Conservation (phyloP, 2,329 filamentous ascomycete species). For the Chaetomium strumarium region DNA sequence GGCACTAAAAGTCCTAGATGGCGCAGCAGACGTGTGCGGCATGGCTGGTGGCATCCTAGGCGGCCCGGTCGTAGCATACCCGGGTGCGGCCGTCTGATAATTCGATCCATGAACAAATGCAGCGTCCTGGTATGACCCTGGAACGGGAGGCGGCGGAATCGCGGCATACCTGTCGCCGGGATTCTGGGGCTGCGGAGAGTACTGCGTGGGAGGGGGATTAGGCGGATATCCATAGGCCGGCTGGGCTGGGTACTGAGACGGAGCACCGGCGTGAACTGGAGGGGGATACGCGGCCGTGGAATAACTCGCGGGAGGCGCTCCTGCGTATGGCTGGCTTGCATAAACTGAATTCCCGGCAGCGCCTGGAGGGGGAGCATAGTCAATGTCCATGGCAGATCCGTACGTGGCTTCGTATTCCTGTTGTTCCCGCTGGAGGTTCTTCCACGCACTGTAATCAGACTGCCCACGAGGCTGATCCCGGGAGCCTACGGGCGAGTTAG, state of each 20-base stretch:
- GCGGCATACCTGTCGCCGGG: constrained; percentile 20
- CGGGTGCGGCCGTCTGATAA: constrained; percentile 11
- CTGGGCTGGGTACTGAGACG: constrained; percentile 14
- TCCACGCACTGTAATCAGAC: constrained; percentile 26
- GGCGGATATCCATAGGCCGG: constrained; percentile 14
- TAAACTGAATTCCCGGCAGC: constrained; percentile 18
- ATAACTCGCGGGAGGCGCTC: constrained; percentile 26
- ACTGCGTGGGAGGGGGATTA: constrained; percentile 19
- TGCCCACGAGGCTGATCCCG: constrained; percentile 33
- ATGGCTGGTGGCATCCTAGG: constrained; percentile 28
- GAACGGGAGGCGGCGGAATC: constrained; percentile 20
- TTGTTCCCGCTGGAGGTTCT: constrained; percentile 21
- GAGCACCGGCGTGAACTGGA: constrained; percentile 1
- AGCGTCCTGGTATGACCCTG: constrained; percentile 26
- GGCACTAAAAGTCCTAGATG: constrained; percentile 17
- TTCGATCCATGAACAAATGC: constrained; percentile 23
- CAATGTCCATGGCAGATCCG: constrained; percentile 23
- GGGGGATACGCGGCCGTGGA: constrained; percentile 20
- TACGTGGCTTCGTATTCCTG: constrained; percentile 19
- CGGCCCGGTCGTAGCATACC: constrained; percentile 17
- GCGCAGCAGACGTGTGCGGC: constrained; percentile 22
- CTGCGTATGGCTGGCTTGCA: constrained; percentile 15
- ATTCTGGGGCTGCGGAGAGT: constrained; percentile 21
- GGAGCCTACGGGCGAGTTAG: constrained; percentile 51
- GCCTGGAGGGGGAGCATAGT: constrained; percentile 17